Evolutionary conservation across 495 filamentous ascomycete genomes (phyloP).

Genomic region (Penicillium riverlandense): DNA sequence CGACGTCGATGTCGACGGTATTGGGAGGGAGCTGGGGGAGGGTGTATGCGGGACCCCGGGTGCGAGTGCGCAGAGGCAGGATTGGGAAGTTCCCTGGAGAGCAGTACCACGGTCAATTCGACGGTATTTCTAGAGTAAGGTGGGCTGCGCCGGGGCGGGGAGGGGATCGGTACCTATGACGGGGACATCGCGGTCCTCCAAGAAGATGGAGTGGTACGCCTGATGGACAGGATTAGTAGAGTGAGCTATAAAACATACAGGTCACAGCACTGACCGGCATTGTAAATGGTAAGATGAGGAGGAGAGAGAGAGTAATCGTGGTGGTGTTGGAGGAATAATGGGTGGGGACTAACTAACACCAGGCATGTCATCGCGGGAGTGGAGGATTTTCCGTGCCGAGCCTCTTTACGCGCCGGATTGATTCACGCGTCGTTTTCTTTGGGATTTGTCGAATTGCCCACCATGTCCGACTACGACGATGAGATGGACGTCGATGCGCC

Average conservation of each 20-base stretch:
- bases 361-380: conserved; percentile 32
- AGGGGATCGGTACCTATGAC: conserved; percentile 47
- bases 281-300: conserved; percentile 12
- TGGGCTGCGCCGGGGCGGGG: conserved; percentile 8
- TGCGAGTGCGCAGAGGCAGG: conserved; percentile 85
- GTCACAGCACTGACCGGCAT: conserved; percentile 41
- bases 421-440: conserved; percentile 24
- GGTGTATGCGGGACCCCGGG: conserved; percentile 84
- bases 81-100: conserved; percentile 80
- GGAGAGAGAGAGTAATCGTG: not conserved
- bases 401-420: conserved; percentile 36
- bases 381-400: conserved; percentile 38
- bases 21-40: conserved; percentile 65
- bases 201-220: conserved; percentile 94
- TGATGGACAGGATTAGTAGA: conserved; percentile 25
- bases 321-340: not conserved
- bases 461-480: conserved; percentile 89
- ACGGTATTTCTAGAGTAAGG: not conserved
- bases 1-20: conserved; percentile 62
- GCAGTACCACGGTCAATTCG: conserved; percentile 7
- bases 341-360: conserved; percentile 10
- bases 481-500: conserved; percentile 78
- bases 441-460: conserved; percentile 5
- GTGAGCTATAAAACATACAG: not conserved
- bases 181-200: conserved; percentile 65